Conservation (phyloP, 78 protist genomes). For the Pirum gemmata region DNA sequence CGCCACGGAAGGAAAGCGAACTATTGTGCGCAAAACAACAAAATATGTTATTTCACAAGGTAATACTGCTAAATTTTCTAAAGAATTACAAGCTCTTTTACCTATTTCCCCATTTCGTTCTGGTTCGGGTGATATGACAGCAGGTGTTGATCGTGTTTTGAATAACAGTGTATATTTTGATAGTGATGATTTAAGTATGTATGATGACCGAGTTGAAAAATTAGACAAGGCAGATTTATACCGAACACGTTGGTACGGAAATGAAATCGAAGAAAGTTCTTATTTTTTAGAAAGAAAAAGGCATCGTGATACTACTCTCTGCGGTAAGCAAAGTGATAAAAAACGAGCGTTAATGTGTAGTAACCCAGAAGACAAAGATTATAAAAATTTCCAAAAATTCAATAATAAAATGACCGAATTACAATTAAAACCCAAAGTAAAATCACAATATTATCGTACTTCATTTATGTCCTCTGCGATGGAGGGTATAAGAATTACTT, state of each 20-base stretch:
- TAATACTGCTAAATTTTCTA: neutral
- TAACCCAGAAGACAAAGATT: constrained; percentile 1
- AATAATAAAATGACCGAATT: neutral
- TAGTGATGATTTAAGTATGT: neutral
- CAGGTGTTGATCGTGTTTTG: neutral
- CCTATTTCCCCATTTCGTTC: constrained; percentile 33
- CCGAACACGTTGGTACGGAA: constrained; percentile 5
- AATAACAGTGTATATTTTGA: constrained; percentile 7
- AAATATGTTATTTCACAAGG: neutral
- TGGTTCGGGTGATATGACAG: too few species aligned
- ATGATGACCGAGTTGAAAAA: constrained; percentile 21
- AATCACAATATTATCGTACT: constrained; percentile 20
- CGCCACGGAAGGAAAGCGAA: neutral
- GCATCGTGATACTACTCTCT: neutral
- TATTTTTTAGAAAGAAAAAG: constrained; percentile 5
- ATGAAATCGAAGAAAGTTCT: too few species aligned
- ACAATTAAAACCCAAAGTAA: constrained; percentile 16
- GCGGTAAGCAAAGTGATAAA: neutral
- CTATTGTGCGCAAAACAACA: neutral
- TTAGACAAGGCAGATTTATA: constrained; percentile 2
- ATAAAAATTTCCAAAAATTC: too few species aligned
- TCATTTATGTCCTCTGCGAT: neutral
- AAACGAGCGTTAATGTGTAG: neutral
- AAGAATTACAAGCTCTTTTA: neutral
- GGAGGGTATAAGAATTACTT: neutral